Evolutionary conservation across 2,329 filamentous ascomycete genomes (phyloP), one percentile per base, ranked within the genome.

Genomic region (Cordyceps tenuipes): DNA sequence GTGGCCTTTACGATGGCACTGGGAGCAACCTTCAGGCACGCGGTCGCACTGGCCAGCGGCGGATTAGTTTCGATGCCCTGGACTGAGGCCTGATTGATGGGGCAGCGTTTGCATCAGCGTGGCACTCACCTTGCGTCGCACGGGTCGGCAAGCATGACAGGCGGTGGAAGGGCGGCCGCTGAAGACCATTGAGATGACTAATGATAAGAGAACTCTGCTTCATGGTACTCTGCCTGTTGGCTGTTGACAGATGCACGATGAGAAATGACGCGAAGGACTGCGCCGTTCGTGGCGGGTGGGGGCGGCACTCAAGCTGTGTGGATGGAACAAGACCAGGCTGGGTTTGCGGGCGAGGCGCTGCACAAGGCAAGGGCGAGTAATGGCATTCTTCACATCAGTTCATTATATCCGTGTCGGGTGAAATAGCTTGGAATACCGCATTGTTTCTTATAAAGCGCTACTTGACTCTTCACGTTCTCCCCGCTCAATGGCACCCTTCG

Each of bases 401-500:
- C 9, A 2, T 36, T 36, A 10, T 36, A 36, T 36, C 13, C 34
- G 12, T 36, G 12, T 36, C 12, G 10, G 3, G 34, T 13, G 34
- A 10, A 36, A 36, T 36, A 10, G 12, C 17, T 12, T n/a, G 41
- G 41, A 5, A 8, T 43, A 3, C 9, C 34, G 12, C 34, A 36
- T 36, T 36, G 12, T 10, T 13, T 36, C 34, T 6, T n/a, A n/a
- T 43, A 43, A 21, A 19, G 43, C 23, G 19, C 26, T 47, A 1
- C 44, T 23, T 21, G 6, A 10, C 44, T 47, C 12, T 15, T 47
- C 44, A 36, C 49, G 26, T 5, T 12, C 34, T 6, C 19, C 31
- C 4, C 48, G 41, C 43, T 47, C 36, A 59, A 79, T 75, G 5
- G 78, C 77, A 62, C 73, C 75, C 3, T 70, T 71, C 0, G 72